A percentile compares a stretch with the other conserved stretches of the same genome.
Evolutionary conservation across 2,329 filamentous ascomycete genomes (phyloP).

Genomic region (Colletotrichum liriopes): DNA sequence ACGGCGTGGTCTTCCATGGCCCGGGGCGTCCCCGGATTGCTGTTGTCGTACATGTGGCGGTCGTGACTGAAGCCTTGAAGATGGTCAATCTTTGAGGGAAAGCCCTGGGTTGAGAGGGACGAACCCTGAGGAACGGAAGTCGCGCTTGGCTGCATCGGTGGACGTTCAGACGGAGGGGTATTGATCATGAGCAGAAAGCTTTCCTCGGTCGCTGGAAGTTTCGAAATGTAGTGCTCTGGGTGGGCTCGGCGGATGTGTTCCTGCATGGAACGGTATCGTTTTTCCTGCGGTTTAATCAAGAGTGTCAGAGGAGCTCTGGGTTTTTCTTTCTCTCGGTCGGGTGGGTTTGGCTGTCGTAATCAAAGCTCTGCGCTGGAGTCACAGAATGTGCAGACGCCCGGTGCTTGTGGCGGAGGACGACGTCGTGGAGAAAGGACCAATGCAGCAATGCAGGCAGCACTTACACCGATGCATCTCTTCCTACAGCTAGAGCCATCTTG

Average conservation of each 20-base stretch:
- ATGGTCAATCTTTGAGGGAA: conserved; percentile 45
- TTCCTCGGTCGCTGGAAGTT: conserved; percentile 97
- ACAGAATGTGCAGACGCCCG: conserved; percentile 13
- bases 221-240: conserved; percentile 96
- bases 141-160: conserved; percentile 52
- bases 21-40: conserved; percentile 78
- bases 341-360: conserved; percentile 26
- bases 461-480: conserved; percentile 97
- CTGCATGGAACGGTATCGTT: conserved; percentile 98
- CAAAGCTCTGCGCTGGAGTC: conserved; percentile 33
- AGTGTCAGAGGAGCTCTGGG: conserved; percentile 45
- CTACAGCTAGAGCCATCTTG: conserved; percentile 97
- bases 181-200: conserved; percentile 98
- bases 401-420: conserved; percentile 29
- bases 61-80: conserved; percentile 71
- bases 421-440: conserved; percentile 18
- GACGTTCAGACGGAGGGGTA: conserved; percentile 76
- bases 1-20: conserved; percentile 79
- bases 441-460: conserved; percentile 60
- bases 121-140: conserved; percentile 43
- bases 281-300: conserved; percentile 75
- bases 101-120: conserved; percentile 44
- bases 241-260: conserved; percentile 98
- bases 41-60: conserved; percentile 76
- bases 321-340: conserved; percentile 14